phyloP scores from a whole-genome alignment of 768 basidiomycete species.

The Amanita inopinata region DNA sequence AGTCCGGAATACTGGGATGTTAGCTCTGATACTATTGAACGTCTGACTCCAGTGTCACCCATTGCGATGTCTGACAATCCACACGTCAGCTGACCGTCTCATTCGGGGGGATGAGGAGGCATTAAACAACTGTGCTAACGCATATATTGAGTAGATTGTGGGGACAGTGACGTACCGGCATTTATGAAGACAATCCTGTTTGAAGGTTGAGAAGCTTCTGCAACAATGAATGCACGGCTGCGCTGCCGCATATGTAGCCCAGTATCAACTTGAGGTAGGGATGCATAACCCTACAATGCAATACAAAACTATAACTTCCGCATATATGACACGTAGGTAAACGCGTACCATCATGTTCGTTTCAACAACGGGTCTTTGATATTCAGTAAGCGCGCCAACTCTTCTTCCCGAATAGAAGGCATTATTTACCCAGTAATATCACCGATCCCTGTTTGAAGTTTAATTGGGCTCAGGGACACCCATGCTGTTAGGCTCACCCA shows the following conservation, averaged over 20 bases:
- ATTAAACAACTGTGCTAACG: too few species aligned
- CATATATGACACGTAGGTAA: neutral
- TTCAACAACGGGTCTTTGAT: constrained; percentile 58
- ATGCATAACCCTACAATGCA: constrained; percentile 52
- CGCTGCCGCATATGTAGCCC: constrained; percentile 76
- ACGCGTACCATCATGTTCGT: constrained; percentile 69
- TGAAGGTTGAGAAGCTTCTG: constrained; percentile 42
- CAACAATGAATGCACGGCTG: constrained; percentile 68
- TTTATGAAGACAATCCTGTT: constrained; percentile 70
- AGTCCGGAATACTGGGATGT: constrained; percentile 48
- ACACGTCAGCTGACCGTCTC: too few species aligned
- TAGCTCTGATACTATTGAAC: constrained; percentile 52
- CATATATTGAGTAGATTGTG: too few species aligned
- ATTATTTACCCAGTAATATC: constrained; percentile 63
- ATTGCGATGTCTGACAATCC: constrained; percentile 61
- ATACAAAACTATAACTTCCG: constrained; percentile 3
- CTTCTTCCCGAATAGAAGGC: constrained; percentile 5
- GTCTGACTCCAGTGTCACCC: constrained; percentile 71
- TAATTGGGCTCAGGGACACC: neutral
- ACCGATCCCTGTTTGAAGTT: constrained; percentile 39
- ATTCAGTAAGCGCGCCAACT: constrained; percentile 9
- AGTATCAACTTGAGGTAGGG: constrained; percentile 52
- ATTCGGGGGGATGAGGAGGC: too few species aligned
- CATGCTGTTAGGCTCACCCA: constrained; percentile 32
- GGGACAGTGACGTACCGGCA: constrained; percentile 54